Evolutionary conservation across 179 eudicot genomes (phyloP), one percentile per base, ranked within the genome.

Genomic region (Silene coronaria): DNA sequence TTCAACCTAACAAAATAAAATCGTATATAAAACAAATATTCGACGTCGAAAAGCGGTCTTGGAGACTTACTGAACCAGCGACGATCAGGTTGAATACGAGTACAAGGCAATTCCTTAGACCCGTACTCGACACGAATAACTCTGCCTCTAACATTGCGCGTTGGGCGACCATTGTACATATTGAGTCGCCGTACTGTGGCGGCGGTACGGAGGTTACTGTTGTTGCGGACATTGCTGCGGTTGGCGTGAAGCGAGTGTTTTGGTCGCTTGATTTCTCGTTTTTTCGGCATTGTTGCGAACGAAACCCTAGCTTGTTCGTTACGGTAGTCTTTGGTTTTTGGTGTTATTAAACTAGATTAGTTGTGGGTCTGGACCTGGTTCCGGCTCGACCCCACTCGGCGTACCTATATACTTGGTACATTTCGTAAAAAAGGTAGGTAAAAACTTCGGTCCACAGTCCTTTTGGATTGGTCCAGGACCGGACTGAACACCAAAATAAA

Each of bases 71-170:
- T 91, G 66, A 93, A 93, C 97, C 97, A 93, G 30, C 98, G 91
- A 65, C 96, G 90, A 83, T 93, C 98, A 28, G 97, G 96, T 75
- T 89, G 91, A 67, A 93, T 93, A 30, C 98, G 89, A 76, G 98
- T 91, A 7, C 82, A 81, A 13, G 97, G 97, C 79, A 90, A 71
- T 17, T 90, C 96, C 21, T 81, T 82, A 21, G 96, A 88, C 78
- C 89, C 93, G 61, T 64, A 79, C 11, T 88, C 92, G 11, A 90
- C 86, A 67, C 78, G 85, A 17, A 85, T 4, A 24, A 93, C 75
- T 32, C 84, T 85, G 0, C 98, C 98, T 28, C 77, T 67, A 0
- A 74, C 26, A 75, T 89, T 72, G 6, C 97, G 87, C 71, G 81
- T 85, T 0, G 98, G 98, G 67, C 93, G 85, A 58, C 74, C 72